A percentile compares a stretch with the other conserved stretches of the same genome.
phyloP scores from a whole-genome alignment of 164 flowering plant species.

The Euptelea pleiosperma region DNA sequence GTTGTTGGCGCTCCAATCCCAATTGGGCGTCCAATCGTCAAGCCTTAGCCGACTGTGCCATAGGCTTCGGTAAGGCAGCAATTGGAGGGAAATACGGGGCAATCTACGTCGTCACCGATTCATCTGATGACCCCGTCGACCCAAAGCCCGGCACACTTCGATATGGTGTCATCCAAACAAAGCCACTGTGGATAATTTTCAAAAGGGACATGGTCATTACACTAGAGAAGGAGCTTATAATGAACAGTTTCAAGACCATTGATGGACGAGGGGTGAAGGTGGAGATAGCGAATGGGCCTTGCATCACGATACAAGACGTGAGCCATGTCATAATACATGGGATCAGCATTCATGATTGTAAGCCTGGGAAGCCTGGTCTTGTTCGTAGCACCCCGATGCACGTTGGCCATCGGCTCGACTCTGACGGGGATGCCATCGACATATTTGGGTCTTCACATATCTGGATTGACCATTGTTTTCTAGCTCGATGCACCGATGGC shows the following conservation, averaged over 20 bases:
- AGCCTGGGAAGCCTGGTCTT: conserved; percentile 19
- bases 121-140: conserved; percentile 23
- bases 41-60: conserved; percentile 26
- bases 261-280: conserved; percentile 37
- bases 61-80: conserved; percentile 29
- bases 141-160: conserved; percentile 36
- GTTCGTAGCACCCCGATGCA: conserved; percentile 24
- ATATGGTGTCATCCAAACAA: conserved; percentile 26
- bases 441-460: conserved; percentile 21
- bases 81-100: conserved; percentile 26
- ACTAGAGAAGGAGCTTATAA: conserved; percentile 25
- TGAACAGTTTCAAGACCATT: conserved; percentile 32
- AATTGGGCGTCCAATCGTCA: conserved; percentile 24
- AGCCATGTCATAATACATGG: conserved; percentile 35
- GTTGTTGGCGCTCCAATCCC: conserved; percentile 25
- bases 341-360: conserved; percentile 25
- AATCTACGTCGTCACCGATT: conserved; percentile 22
- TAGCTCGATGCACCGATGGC: conserved; percentile 24
- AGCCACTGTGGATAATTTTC: conserved; percentile 34
- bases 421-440: conserved; percentile 31
- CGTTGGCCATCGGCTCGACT: conserved; percentile 11
- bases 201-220: conserved; percentile 25
- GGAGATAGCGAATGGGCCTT: conserved; percentile 32
- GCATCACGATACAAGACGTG: conserved; percentile 31
- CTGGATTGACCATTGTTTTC: conserved; percentile 31